Evolutionary conservation across 2,329 filamentous ascomycete genomes (phyloP).

Genomic region (Lecanicillium sp.): DNA sequence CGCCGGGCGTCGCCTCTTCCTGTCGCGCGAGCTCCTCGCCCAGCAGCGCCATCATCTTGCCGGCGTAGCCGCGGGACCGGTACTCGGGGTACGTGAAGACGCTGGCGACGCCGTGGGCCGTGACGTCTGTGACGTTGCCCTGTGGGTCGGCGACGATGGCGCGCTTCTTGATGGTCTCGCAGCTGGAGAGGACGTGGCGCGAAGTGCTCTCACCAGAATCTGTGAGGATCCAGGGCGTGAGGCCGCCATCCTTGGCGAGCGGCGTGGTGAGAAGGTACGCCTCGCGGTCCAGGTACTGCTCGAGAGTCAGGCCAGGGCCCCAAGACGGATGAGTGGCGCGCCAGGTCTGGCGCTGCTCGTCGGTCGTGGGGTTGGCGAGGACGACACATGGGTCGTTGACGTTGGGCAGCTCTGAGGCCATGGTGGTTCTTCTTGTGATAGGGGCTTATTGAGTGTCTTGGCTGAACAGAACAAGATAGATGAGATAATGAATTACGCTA

Average conservation of each 20-base stretch:
- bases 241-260: constrained; percentile 51
- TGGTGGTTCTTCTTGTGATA: constrained; percentile 3
- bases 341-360: constrained; percentile 52
- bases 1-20: constrained; percentile 24
- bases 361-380: constrained; percentile 50
- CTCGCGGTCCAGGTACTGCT: constrained; percentile 56
- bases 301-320: constrained; percentile 48
- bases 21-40: constrained; percentile 33
- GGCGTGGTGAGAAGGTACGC: constrained; percentile 50
- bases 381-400: constrained; percentile 22
- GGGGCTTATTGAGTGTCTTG: no score
- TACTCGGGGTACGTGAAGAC: constrained; percentile 68
- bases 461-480: background rate
- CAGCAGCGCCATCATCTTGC: constrained; percentile 66
- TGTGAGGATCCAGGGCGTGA: constrained; percentile 61
- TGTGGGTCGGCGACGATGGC: constrained; percentile 39
- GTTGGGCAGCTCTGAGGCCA: constrained; percentile 9
- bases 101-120: constrained; percentile 69
- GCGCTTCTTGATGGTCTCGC: constrained; percentile 58
- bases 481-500: no score
- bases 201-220: constrained; percentile 33
- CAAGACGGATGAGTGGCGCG: constrained; percentile 50
- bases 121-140: constrained; percentile 41
- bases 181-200: constrained; percentile 55
- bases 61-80: constrained; percentile 69